phyloP scores from a whole-genome alignment of 345 rosid species.

The Brassica napus region DNA sequence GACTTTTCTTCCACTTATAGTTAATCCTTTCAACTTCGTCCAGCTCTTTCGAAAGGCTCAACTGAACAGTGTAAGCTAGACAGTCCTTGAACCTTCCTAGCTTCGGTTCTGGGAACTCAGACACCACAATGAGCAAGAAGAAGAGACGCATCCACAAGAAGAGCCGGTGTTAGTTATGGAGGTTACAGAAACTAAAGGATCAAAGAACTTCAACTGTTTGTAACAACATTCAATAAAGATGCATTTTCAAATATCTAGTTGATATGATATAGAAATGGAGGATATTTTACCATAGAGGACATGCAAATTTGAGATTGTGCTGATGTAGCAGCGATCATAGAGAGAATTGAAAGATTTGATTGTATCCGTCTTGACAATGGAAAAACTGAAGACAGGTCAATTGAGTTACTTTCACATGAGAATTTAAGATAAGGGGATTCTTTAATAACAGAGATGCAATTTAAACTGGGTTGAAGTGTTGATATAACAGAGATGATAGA shows the following conservation, averaged over 20 bases:
- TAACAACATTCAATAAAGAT: conserved; percentile 8
- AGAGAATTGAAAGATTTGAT: not conserved
- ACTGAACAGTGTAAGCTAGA: no score
- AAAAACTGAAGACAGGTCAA: conserved; percentile 14
- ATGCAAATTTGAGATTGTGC: not conserved
- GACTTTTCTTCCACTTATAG: no score
- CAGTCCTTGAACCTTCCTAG: no score
- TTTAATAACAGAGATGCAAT: conserved; percentile 3
- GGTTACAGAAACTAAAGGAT: conserved; percentile 32
- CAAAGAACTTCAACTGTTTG: conserved; percentile 22
- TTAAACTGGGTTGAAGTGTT: not conserved
- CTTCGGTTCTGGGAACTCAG: no score
- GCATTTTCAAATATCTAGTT: not conserved
- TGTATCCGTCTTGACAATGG: conserved; percentile 5
- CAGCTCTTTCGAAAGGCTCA: no score
- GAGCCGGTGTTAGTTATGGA: conserved; percentile 28
- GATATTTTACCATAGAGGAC: not conserved
- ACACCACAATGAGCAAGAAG: not conserved
- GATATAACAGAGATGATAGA: conserved; percentile 6
- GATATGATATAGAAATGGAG: not conserved
- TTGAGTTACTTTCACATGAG: conserved; percentile 4
- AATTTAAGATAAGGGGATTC: not conserved
- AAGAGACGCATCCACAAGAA: conserved; percentile 14
- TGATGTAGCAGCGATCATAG: not conserved
- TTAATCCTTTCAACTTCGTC: no score